Base-by-base conservation (phyloP, 73 alveolate species). In the Paramecium pentaurelia region DNA sequence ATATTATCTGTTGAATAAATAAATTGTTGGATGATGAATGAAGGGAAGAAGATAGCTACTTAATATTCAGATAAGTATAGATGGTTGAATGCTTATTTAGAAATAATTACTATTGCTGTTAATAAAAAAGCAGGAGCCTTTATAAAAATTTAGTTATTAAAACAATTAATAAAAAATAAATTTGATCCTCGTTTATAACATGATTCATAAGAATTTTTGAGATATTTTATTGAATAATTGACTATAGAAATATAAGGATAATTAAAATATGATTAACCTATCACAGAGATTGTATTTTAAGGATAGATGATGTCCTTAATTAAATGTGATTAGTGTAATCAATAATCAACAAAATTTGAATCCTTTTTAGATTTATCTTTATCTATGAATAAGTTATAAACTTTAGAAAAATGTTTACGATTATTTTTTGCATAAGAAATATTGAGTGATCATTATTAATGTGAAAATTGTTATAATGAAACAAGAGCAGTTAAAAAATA, bases 61-160 rank as follows among this genome's bases (percentile, higher is more conserved):
- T 36, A 75, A 42, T 18, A 2, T 0, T 42, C 58, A 1, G 91
- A 80, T 80, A 80, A 80, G 27, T 42, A 32, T 22, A 9, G 9
- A 3, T 80, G 18, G 34, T 28, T 80, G 16, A 80, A 42, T 25
- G 71, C 77, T 11, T 80, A 80, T 44, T 28, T 44, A 27, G 91
- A 80, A 80, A 44, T 80, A 18, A 25, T 49, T 3, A 44, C 51
- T 20, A 3, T 27, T 9, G 73, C 44, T 10, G 14, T 20, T 22
- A 80, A 49, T 12, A 80, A 80, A 36, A 80, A 80, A 28, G 64
- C 91, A 40, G 91, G 91, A 14, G 91, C 91, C n/a, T 80, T 80
- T 22, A 47, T 80, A 11, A 80, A 80, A 64, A 44, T 80, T 27
- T 27, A 20, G 16, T 45, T 12, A 20, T 27, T 80, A 44, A 80